phyloP scores from a whole-genome alignment of 306 rosid genomes.

The Quercus aquifolioides region DNA sequence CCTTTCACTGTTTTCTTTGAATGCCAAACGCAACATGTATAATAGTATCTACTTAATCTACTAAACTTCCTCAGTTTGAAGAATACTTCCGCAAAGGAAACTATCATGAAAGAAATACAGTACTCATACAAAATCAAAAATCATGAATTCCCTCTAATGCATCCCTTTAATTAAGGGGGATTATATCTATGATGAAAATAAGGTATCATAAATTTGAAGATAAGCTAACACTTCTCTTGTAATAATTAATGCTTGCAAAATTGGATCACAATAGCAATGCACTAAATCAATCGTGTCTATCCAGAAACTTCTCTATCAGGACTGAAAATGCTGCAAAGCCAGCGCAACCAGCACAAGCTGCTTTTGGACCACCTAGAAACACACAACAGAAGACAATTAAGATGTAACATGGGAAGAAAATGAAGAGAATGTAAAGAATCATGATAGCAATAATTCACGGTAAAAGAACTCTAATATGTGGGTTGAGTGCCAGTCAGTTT shows the following conservation, averaged over 20 bases:
- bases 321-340: slow-evolving; percentile 94
- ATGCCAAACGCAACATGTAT: not conserved
- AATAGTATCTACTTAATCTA: not conserved
- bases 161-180: not conserved
- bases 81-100: slow-evolving; percentile 4
- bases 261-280: slow-evolving; percentile 1
- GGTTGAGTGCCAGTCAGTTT: too few species aligned
- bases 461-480: too few species aligned
- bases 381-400: slow-evolving; percentile 20
- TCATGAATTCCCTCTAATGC: not conserved
- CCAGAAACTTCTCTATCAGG: slow-evolving; percentile 77
- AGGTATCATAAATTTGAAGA: not conserved
- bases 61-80: not conserved
- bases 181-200: not conserved
- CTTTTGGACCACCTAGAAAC: slow-evolving; percentile 83
- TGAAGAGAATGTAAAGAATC: not conserved
- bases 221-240: slow-evolving; percentile 5
- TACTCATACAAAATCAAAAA: not conserved
- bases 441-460: not conserved
- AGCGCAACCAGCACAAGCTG: slow-evolving; percentile 89
- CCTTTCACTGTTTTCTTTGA: slow-evolving; percentile 7
- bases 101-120: not conserved
- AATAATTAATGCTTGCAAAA: slow-evolving; percentile 19
- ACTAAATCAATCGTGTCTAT: slow-evolving; percentile 57
- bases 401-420: not conserved